These are phyloP conservation scores for Myriosclerotinia scirpicola DNA, from an alignment of 2,329 filamentous ascomycete species.

Conservation along the genomic window DNA sequence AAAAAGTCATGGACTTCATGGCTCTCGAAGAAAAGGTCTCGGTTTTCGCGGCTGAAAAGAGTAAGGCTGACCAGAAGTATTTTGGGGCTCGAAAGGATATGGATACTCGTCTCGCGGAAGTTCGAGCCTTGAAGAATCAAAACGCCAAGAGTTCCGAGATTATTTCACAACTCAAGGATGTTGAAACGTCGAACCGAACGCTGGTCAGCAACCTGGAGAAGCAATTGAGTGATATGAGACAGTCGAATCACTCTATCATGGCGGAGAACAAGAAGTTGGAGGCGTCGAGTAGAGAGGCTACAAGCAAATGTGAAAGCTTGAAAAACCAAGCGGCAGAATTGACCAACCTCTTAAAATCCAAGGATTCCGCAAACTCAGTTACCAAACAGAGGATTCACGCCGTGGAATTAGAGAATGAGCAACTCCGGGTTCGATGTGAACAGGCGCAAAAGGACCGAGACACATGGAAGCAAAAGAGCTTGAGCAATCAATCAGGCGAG, in stretches of 20 bases:
- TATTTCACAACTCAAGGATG: slow-evolving; percentile 87
- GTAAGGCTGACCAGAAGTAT: slow-evolving; percentile 96
- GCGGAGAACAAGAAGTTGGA: slow-evolving; percentile 76
- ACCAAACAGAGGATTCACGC: slow-evolving; percentile 59
- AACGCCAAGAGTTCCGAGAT: slow-evolving; percentile 91
- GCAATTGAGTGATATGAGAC: slow-evolving; percentile 79
- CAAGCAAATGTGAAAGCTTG: slow-evolving; percentile 67
- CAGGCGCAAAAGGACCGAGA: slow-evolving; percentile 81
- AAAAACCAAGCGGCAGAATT: slow-evolving; percentile 76
- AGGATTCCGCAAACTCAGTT: slow-evolving; percentile 61
- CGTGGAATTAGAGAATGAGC: slow-evolving; percentile 75
- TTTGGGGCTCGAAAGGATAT: slow-evolving; percentile 94
- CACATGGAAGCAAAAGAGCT: slow-evolving; percentile 77
- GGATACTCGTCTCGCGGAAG: slow-evolving; percentile 79
- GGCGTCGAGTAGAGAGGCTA: slow-evolving; percentile 66
- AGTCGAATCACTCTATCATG: slow-evolving; percentile 69
- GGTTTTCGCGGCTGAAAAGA: slow-evolving; percentile 80
- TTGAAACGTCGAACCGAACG: slow-evolving; percentile 73
- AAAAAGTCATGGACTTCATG: slow-evolving; percentile 78
- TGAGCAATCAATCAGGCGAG: slow-evolving; percentile 78
- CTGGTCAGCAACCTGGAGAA: slow-evolving; percentile 86
- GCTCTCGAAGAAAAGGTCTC: slow-evolving; percentile 75
- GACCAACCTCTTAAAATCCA: slow-evolving; percentile 69
- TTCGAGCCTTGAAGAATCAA: slow-evolving; percentile 75
- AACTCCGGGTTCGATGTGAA: slow-evolving; percentile 73